These are phyloP conservation scores for Orobanche coerulescens DNA, from an alignment of 257 asterid species.

Conservation along the genomic window DNA sequence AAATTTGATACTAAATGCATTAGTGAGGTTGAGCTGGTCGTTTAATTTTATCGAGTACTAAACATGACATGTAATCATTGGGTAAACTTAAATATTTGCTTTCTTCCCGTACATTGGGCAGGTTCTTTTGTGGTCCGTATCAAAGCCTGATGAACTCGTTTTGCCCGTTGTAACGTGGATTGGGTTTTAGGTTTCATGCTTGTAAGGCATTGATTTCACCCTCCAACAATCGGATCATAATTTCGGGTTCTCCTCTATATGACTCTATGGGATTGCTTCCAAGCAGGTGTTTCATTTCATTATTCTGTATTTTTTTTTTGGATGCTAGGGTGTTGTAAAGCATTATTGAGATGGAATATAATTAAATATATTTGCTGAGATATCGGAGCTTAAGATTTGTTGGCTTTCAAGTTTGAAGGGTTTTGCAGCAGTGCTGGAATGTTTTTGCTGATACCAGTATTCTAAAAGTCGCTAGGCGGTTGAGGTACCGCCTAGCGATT, in stretches of 20 bases:
- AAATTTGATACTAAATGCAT: not conserved
- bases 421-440: too few species aligned
- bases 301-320: not conserved
- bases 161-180: not conserved
- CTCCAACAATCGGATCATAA: not conserved
- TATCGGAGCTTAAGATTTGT: too few species aligned
- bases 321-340: not conserved
- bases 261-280: not conserved
- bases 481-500: too few species aligned
- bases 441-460: too few species aligned
- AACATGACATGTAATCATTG: not conserved
- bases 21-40: not conserved
- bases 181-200: slow-evolving; percentile 16
- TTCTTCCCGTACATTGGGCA: slow-evolving; percentile 22
- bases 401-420: too few species aligned
- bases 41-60: not conserved
- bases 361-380: too few species aligned
- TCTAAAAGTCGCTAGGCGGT: too few species aligned
- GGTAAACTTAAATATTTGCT: not conserved
- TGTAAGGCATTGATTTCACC: not conserved
- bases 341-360: not conserved
- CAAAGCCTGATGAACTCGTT: slow-evolving; percentile 41
- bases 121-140: slow-evolving; percentile 68
- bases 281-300: not conserved
- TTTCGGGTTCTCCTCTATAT: not conserved